These are phyloP conservation scores for Mycena kentingensis DNA, from an alignment of 768 basidiomycete genomes.

Conservation along the genomic window DNA sequence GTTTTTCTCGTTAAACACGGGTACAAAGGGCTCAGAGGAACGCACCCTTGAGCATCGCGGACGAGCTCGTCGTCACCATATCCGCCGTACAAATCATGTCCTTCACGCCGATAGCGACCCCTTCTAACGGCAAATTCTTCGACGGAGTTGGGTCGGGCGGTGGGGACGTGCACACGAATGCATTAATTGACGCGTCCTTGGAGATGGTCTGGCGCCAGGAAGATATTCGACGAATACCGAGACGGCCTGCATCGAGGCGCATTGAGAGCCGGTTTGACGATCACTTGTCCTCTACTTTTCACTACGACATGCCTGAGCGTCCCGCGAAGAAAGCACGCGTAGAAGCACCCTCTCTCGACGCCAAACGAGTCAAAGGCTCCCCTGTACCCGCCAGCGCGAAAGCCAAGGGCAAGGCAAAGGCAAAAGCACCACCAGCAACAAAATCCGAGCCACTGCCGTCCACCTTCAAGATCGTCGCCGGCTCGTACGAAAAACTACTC, in stretches of 20 bases:
- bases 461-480: constrained; percentile 85
- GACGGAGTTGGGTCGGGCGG: constrained; percentile 4
- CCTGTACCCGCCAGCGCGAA: constrained; percentile 24
- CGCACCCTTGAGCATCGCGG: constrained; percentile 67
- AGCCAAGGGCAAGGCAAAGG: constrained; percentile 30
- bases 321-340: constrained; percentile 33
- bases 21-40: not conserved
- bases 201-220: constrained; percentile 35
- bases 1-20: not conserved
- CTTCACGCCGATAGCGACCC: constrained; percentile 71
- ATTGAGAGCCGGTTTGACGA: not conserved
- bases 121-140: constrained; percentile 35
- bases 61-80: constrained; percentile 75
- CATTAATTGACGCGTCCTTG: constrained; percentile 47
- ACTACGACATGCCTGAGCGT: constrained; percentile 24
- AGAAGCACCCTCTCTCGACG: constrained; percentile 14
- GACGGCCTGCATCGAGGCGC: constrained; percentile 20
- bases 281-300: constrained; percentile 4
- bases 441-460: constrained; percentile 41
- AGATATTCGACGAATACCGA: constrained; percentile 12
- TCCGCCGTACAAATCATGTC: constrained; percentile 79
- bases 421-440: constrained; percentile 15
- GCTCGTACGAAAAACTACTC: constrained; percentile 94
- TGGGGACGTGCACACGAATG: constrained; percentile 46
- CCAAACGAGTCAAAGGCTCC: constrained; percentile 23